phyloP scores from a whole-genome alignment of 768 basidiomycete species.

The Coprinopsis strossmayeri region DNA sequence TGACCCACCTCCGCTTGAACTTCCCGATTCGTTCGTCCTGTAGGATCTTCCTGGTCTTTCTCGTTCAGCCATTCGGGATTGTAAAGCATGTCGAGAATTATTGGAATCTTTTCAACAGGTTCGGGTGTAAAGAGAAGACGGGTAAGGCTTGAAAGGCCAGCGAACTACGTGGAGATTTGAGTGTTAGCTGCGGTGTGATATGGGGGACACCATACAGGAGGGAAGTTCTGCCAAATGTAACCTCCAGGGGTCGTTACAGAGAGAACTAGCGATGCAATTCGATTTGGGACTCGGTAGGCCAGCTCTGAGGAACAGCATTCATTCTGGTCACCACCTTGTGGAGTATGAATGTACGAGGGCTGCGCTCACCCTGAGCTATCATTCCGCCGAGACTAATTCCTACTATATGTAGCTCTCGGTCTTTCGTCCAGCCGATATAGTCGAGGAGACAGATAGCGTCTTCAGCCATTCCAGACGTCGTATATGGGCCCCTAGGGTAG shows the following conservation, averaged over 20 bases:
- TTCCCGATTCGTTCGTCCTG: slow-evolving; percentile 59
- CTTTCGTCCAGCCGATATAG: slow-evolving; percentile 62
- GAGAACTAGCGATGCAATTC: slow-evolving; percentile 61
- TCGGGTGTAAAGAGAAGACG: slow-evolving; percentile 38
- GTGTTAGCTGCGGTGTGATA: neutral
- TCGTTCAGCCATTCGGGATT: slow-evolving; percentile 55
- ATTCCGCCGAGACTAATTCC: slow-evolving; percentile 78
- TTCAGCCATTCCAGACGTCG: slow-evolving; percentile 73
- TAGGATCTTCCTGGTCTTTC: slow-evolving; percentile 42
- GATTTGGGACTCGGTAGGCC: slow-evolving; percentile 55
- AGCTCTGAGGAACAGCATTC: slow-evolving; percentile 42
- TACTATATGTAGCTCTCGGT: slow-evolving; percentile 60
- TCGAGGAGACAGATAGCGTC: slow-evolving; percentile 64
- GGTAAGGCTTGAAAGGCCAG: slow-evolving; percentile 28
- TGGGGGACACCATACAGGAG: slow-evolving; percentile 42
- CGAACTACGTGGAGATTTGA: slow-evolving; percentile 25
- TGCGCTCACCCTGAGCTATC: slow-evolving; percentile 67
- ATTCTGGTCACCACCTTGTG: too few species aligned
- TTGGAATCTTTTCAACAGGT: slow-evolving; percentile 38
- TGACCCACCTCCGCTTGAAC: slow-evolving; percentile 49
- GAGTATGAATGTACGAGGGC: neutral
- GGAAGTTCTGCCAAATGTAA: slow-evolving; percentile 47
- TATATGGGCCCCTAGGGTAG: slow-evolving; percentile 68
- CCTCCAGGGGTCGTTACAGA: slow-evolving; percentile 69
- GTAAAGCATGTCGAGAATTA: slow-evolving; percentile 53